phyloP scores from a whole-genome alignment of 1,284 basidiomycete genomes.

The Trichosporon sp. region DNA sequence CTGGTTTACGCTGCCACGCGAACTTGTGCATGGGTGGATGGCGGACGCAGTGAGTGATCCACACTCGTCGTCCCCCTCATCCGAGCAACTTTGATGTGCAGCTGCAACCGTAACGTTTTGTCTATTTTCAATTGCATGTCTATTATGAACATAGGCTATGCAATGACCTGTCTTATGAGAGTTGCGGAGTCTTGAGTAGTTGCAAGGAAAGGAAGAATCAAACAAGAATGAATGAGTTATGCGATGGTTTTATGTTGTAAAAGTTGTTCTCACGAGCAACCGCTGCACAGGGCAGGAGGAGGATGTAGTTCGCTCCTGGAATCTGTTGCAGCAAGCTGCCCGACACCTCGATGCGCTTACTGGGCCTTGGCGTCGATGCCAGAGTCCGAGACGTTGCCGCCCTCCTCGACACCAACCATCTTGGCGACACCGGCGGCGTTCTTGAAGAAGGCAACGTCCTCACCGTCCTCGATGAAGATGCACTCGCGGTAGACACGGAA shows the following conservation, averaged over 20 bases:
- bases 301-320: neutral
- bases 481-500: constrained; percentile 60
- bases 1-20: too few relatives aligned
- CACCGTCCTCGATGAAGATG: constrained; percentile 85
- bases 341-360: constrained; percentile 27
- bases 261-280: neutral
- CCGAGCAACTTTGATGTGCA: neutral
- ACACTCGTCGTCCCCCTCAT: too few relatives aligned
- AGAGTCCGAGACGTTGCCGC: constrained; percentile 71
- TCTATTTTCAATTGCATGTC: constrained; percentile 17
- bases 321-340: neutral
- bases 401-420: constrained; percentile 67
- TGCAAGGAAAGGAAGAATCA: constrained; percentile 19
- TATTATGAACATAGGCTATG: constrained; percentile 10
- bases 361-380: constrained; percentile 67
- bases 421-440: constrained; percentile 76
- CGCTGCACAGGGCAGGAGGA: constrained; percentile 2
- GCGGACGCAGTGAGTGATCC: too few relatives aligned
- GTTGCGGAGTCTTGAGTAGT: constrained; percentile 17
- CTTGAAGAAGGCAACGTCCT: constrained; percentile 89
- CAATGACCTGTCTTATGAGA: constrained; percentile 19
- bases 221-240: neutral
- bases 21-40: too few relatives aligned
- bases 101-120: constrained; percentile 5
- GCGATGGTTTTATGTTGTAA: constrained; percentile 9